Evolutionary conservation across 257 asterid genomes (phyloP).

Genomic region (Ligustrum vulgare): DNA sequence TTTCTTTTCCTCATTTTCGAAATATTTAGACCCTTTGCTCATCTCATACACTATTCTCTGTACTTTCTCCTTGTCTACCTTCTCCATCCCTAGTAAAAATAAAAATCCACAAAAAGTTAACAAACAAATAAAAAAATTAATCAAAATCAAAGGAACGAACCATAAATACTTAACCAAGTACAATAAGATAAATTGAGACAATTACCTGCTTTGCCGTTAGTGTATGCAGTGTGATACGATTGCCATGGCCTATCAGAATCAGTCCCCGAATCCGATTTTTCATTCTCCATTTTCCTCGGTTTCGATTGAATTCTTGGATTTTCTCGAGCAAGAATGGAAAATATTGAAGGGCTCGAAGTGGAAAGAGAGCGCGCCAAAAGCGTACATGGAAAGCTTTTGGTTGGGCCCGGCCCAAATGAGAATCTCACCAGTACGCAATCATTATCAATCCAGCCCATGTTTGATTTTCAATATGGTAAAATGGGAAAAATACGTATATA

Average conservation of each 20-base stretch:
- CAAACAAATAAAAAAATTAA: neutral
- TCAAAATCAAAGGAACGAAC: neutral
- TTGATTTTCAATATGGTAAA: too few species aligned
- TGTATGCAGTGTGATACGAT: slow-evolving; percentile 84
- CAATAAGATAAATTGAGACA: slow-evolving; percentile 1
- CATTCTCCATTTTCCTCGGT: slow-evolving; percentile 13
- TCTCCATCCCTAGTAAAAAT: slow-evolving; percentile 79
- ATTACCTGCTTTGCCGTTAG: slow-evolving; percentile 93
- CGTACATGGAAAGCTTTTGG: neutral
- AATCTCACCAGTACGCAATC: too few species aligned
- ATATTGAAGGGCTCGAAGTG: slow-evolving; percentile 7
- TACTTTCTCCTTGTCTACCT: slow-evolving; percentile 97
- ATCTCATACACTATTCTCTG: slow-evolving; percentile 92
- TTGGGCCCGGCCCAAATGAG: neutral
- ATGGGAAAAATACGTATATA: too few species aligned
- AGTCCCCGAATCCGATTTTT: slow-evolving; percentile 32
- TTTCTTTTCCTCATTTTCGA: slow-evolving; percentile 81
- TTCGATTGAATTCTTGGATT: slow-evolving; percentile 9
- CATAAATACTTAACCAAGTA: neutral
- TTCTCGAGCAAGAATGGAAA: neutral
- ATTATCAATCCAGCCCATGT: too few species aligned
- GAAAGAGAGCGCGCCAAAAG: slow-evolving; percentile 29
- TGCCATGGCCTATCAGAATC: slow-evolving; percentile 79
- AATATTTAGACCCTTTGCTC: slow-evolving; percentile 97
- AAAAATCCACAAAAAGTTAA: slow-evolving; percentile 7